Percentiles rank a stretch among this genome's conserved stretches.
These are phyloP conservation scores for Backusella liffmaniae DNA, from an alignment of 192 early-diverging fungal genomes.

Conservation along the genomic window DNA sequence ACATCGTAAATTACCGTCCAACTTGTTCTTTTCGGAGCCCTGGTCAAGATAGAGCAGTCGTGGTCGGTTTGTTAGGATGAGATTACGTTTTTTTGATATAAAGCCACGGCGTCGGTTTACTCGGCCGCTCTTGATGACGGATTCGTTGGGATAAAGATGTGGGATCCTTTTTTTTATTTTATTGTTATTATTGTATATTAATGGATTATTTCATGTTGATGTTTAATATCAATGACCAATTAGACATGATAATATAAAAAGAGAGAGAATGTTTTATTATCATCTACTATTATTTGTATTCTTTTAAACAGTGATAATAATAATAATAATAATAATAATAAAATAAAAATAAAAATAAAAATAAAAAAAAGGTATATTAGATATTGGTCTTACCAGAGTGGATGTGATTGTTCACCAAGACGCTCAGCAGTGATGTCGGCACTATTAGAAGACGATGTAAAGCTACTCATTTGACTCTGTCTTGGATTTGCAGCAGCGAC, in stretches of 20 bases:
- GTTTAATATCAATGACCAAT: no score
- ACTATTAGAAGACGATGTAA: neutral
- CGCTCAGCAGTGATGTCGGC: conserved; percentile 2
- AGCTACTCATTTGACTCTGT: neutral
- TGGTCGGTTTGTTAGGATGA: conserved; percentile 70
- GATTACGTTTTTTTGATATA: conserved; percentile 54
- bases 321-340: neutral
- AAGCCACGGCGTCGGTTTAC: conserved; percentile 58
- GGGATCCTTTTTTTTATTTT: conserved; percentile 23
- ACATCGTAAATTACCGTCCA: conserved; percentile 31
- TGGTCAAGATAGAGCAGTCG: conserved; percentile 66
- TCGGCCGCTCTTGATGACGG: conserved; percentile 57
- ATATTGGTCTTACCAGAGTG: conserved; percentile 16
- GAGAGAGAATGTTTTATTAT: neutral
- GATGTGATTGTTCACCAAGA: conserved; percentile 11
- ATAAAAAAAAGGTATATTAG: neutral
- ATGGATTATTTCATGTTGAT: no score
- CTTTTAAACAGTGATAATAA: neutral
- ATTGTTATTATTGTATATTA: no score
- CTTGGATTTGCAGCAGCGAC: neutral
- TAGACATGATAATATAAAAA: neutral
- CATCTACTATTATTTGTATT: neutral
- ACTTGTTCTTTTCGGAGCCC: conserved; percentile 35
- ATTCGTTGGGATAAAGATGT: conserved; percentile 44
- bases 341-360: neutral